These are phyloP conservation scores for Taphrina sp. DNA, from an alignment of 1,139 yeast species.

Conservation along the genomic window DNA sequence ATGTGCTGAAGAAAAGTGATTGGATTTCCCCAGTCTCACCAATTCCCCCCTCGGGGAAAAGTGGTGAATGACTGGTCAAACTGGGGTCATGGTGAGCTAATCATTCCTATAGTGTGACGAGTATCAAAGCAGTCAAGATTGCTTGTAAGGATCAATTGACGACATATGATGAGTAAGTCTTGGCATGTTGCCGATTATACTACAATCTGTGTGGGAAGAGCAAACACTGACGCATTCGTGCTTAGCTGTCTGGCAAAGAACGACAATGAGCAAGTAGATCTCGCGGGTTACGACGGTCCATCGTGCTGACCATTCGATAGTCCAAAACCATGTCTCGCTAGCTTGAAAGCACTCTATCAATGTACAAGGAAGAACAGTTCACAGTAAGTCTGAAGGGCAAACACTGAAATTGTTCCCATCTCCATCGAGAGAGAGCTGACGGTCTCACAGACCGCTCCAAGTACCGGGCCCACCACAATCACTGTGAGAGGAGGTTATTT, in stretches of 20 bases:
- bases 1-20: constrained; percentile 29
- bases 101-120: constrained; percentile 5
- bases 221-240: too few species aligned
- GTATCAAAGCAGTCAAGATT: constrained; percentile 27
- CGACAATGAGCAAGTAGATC: constrained; percentile 5
- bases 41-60: not conserved
- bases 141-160: constrained; percentile 17
- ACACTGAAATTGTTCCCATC: too few species aligned
- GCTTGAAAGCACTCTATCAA: constrained; percentile 15
- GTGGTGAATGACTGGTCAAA: too few species aligned
- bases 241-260: constrained; percentile 11
- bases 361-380: constrained; percentile 23
- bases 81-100: not conserved
- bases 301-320: constrained; percentile 5
- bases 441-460: constrained; percentile 13
- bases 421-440: too few species aligned
- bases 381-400: too few species aligned
- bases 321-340: constrained; percentile 21
- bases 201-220: too few species aligned
- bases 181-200: too few species aligned
- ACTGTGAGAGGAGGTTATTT: too few species aligned
- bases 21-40: not conserved
- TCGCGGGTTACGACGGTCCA: too few species aligned
- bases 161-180: constrained; percentile 21
- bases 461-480: constrained; percentile 12